Conservation (phyloP, 2,329 filamentous ascomycete species). For the Drechslerella coelobrocha region DNA sequence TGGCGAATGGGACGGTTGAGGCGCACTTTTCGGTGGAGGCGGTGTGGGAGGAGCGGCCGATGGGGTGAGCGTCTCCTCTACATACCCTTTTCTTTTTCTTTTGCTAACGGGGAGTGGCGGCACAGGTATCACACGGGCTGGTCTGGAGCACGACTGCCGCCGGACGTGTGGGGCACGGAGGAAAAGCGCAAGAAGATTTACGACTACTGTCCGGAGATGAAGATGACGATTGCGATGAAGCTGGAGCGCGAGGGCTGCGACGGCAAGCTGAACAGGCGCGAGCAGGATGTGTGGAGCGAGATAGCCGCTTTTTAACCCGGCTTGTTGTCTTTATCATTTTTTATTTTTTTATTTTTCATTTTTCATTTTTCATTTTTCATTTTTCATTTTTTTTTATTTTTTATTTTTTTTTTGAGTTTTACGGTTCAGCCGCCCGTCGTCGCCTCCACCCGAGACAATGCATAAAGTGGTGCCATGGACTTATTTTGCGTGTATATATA, state of each 20-base stretch:
- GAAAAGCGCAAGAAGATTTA: slow-evolving; percentile 64
- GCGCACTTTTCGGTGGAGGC: slow-evolving; percentile 64
- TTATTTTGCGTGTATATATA: too few relatives aligned
- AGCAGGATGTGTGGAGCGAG: slow-evolving; percentile 28
- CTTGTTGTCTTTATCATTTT: neutral
- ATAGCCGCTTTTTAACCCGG: slow-evolving; percentile 39
- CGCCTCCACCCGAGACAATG: too few relatives aligned
- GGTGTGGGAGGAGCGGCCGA: slow-evolving; percentile 57
- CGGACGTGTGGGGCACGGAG: slow-evolving; percentile 63
- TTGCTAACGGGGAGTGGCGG: slow-evolving; percentile 58
- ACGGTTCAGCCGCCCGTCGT: too few relatives aligned
- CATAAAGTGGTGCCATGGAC: too few relatives aligned
- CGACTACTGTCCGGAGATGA: slow-evolving; percentile 67
- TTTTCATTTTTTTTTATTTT: slow-evolving; percentile 7
- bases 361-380: neutral
- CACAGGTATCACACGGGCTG: slow-evolving; percentile 67
- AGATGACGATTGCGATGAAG: slow-evolving; percentile 66
- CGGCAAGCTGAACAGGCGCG: slow-evolving; percentile 39
- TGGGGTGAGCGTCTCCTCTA: slow-evolving; percentile 27
- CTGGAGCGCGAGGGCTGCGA: slow-evolving; percentile 58
- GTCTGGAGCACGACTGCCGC: slow-evolving; percentile 61
- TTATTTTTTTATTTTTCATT: slow-evolving; percentile 2
- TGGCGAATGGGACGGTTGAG: slow-evolving; percentile 64
- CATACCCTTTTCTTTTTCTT: neutral
- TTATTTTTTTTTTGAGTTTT: slow-evolving; percentile 4